Base-by-base conservation (phyloP, 164 flowering plant species). In the Vitis cinerea region DNA sequence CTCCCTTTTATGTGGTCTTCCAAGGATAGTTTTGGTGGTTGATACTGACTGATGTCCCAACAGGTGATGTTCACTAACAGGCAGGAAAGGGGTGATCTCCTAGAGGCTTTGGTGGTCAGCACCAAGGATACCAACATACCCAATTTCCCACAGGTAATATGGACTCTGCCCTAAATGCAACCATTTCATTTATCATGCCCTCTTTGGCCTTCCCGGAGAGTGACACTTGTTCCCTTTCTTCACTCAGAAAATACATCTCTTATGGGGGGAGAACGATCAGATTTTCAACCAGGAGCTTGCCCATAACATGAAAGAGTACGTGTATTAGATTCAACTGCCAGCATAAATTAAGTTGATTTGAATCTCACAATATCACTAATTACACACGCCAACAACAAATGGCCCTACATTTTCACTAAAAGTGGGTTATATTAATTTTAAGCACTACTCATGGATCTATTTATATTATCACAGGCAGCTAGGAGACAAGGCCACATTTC, bases 31-130 rank as follows among this genome's bases (percentile, higher is more conserved):
- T 9, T 2, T 59, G 7, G 37, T 55, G 16, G n/a, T 9, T 7
- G 27, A 65, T 10, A 59, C 29, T 4, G 19, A 61, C 37, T 11
- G 10, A 52, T 48, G 44, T 61, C 47, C 7, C 47, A 27, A 54
- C 82, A 94, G 98, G 97, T 88, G 54, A 93, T 93, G 97, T 91
- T 93, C 80, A 85, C 78, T 74, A 90, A 95, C 79, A 84, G 99
- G 74, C 87, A 90, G 77, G 98, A 95, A 74, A 88, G 88, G 80
- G 81, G 75, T 53, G 96, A 95, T 23, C 90, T 95, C 16, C 81
- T 93, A 0, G 91, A 95, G 47, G 92, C 67, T 59, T 73, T 93
- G 68, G 79, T 87, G 30, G 77, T 85, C 72, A 87, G 88, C 81
- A 86, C 83, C 83, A 86, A 85, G 72, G 91, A 88, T 8, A 13